These are phyloP conservation scores for Eustoma russellianum DNA, from an alignment of 257 asterid genomes.

Conservation along the genomic window DNA sequence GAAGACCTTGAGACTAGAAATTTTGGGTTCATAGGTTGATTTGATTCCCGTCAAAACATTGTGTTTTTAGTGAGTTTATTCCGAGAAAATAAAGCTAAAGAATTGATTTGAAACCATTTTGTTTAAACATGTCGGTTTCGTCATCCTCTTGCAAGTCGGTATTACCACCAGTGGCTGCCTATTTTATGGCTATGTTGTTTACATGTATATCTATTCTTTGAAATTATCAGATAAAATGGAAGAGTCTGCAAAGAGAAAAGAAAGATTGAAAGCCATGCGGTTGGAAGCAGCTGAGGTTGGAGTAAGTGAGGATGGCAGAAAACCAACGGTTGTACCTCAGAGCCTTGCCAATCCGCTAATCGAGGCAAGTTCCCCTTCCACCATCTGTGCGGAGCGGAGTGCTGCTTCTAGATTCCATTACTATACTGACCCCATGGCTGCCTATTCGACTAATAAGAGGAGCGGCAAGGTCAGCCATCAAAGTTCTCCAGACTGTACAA, in stretches of 20 bases:
- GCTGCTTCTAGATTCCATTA: slow-evolving; percentile 57
- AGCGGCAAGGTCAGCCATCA: slow-evolving; percentile 36
- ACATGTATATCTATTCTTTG: too few species aligned
- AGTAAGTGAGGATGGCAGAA: slow-evolving; percentile 11
- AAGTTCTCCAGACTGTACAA: slow-evolving; percentile 34
- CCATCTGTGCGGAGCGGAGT: slow-evolving; percentile 5
- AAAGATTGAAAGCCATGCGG: slow-evolving; percentile 66
- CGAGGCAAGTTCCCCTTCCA: slow-evolving; percentile 27
- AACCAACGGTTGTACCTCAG: slow-evolving; percentile 17
- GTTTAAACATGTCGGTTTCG: too few species aligned
- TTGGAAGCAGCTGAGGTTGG: slow-evolving; percentile 43
- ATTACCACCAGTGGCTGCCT: too few species aligned
- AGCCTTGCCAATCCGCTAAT: slow-evolving; percentile 63
- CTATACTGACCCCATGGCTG: slow-evolving; percentile 80
- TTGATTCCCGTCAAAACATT: too few species aligned
- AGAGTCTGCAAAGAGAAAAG: slow-evolving; percentile 68
- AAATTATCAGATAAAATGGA: slow-evolving; percentile 34
- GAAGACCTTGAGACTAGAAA: too few species aligned
- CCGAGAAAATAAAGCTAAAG: too few species aligned
- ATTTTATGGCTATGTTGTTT: too few species aligned
- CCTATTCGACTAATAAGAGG: slow-evolving; percentile 53
- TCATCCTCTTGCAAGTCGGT: too few species aligned
- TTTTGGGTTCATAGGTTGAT: too few species aligned
- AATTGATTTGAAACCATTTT: too few species aligned
- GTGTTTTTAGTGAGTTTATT: too few species aligned